A percentile compares a stretch with the other conserved stretches of the same genome.
Conservation (phyloP, 2,329 filamentous ascomycete genomes). For the Aspergillus hiratsukae region DNA sequence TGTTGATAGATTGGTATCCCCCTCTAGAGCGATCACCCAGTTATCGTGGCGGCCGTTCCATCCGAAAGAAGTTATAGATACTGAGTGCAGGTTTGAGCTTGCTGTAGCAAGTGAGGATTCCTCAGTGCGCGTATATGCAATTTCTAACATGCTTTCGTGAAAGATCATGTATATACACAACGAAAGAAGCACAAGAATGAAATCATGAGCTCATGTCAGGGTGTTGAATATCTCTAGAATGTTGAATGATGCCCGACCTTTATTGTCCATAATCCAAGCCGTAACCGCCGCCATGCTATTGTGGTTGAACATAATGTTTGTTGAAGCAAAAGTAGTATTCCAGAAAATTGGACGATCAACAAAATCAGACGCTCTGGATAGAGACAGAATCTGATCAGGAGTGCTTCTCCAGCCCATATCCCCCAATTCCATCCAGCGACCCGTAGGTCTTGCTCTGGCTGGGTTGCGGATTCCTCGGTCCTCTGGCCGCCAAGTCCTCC, state of each 20-base stretch:
- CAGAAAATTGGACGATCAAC: conserved; percentile 5
- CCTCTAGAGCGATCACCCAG: conserved; percentile 63
- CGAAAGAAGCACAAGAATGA: conserved; percentile 3
- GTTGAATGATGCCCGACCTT: conserved; percentile 24
- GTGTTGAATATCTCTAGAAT: conserved; percentile 23
- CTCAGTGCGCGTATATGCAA: conserved; percentile 38
- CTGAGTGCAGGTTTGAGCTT: conserved; percentile 26
- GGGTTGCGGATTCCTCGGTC: conserved; percentile 64
- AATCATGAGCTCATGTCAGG: conserved; percentile 2
- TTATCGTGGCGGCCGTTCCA: conserved; percentile 62
- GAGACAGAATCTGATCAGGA: conserved; percentile 6
- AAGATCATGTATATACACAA: conserved; percentile 16
- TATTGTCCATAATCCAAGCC: conserved; percentile 14
- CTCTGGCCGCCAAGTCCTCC: conserved; percentile 72
- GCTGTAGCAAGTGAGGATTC: conserved; percentile 46
- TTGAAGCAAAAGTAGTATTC: conserved; percentile 18
- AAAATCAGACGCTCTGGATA: conserved; percentile 2
- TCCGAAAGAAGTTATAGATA: conserved; percentile 8
- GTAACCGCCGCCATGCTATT: conserved; percentile 20
- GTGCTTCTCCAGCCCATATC: conserved; percentile 57
- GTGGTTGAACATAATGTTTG: conserved; percentile 23
- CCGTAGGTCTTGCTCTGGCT: conserved; percentile 50
- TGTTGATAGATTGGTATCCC: conserved; percentile 42
- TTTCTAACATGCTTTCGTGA: conserved; percentile 29
- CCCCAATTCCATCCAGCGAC: conserved; percentile 55